Evolutionary conservation across 768 basidiomycete genomes (phyloP).

Genomic region (Mycena indigotica): DNA sequence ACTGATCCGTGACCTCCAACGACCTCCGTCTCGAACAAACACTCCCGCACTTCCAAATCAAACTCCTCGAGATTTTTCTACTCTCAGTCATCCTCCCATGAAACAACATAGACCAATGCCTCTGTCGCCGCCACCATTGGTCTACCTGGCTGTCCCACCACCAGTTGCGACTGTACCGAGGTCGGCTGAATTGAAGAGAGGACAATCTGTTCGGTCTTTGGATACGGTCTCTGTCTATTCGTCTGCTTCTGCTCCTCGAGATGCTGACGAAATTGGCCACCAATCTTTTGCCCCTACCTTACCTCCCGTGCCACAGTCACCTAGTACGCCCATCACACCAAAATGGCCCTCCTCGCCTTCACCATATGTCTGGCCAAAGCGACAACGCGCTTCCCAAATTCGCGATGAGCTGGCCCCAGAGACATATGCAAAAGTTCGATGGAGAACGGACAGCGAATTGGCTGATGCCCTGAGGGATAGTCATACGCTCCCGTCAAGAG

Average conservation of each 20-base stretch:
- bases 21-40: conserved; percentile 8
- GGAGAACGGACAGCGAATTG: conserved; percentile 16
- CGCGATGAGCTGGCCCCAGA: conserved; percentile 23
- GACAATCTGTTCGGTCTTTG: conserved; percentile 21
- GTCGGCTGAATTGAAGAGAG: conserved; percentile 8
- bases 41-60: conserved; percentile 16
- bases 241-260: conserved; percentile 34
- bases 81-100: conserved; percentile 1
- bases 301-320: conserved; percentile 24
- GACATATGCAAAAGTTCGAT: conserved; percentile 22
- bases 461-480: conserved; percentile 1
- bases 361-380: conserved; percentile 19
- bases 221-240: conserved; percentile 41
- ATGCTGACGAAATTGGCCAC: conserved; percentile 26
- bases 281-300: conserved; percentile 28
- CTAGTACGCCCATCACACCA: conserved; percentile 18
- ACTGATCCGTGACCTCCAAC: conserved; percentile 16
- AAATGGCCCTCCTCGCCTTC: conserved; percentile 21
- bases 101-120: conserved; percentile 2
- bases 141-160: conserved; percentile 6
- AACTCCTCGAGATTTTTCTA: conserved; percentile 6
- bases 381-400: conserved; percentile 18
- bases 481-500: conserved; percentile 7
- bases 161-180: background rate
- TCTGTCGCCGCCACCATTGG: background rate